These are phyloP conservation scores for Dactylellina sp. DNA, from an alignment of 2,329 filamentous ascomycete genomes.

Conservation along the genomic window DNA sequence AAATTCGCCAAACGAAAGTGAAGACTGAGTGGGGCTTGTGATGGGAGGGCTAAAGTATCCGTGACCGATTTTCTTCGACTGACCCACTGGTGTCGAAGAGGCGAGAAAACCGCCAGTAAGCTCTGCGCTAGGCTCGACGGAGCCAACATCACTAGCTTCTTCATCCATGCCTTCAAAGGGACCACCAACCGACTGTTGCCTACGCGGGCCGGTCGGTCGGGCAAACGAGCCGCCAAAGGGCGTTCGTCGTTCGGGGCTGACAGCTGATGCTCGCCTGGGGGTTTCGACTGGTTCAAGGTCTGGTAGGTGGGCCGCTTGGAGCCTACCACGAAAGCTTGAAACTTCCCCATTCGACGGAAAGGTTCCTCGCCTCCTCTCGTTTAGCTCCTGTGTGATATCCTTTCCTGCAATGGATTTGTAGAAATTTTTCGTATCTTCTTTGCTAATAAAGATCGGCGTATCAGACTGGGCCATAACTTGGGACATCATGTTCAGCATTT, in stretches of 20 bases:
- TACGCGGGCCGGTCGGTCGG: conserved; percentile 37
- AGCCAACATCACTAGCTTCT: conserved; percentile 42
- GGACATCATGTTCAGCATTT: conserved; percentile 47
- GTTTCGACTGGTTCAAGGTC: conserved; percentile 38
- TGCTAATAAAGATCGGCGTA: conserved; percentile 47
- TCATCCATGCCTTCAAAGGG: conserved; percentile 37
- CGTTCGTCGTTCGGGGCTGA: conserved; percentile 43
- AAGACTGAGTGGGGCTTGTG: conserved; percentile 47
- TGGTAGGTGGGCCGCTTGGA: conserved; percentile 36
- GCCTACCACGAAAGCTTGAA: conserved; percentile 47
- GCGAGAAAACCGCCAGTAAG: conserved; percentile 54
- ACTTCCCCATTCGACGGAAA: conserved; percentile 47
- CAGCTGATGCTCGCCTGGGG: conserved; percentile 31
- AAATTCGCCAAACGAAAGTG: conserved; percentile 44
- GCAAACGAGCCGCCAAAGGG: conserved; percentile 46
- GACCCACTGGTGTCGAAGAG: conserved; percentile 39
- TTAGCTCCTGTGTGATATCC: conserved; percentile 53
- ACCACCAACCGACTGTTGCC: conserved; percentile 37
- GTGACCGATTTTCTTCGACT: conserved; percentile 36
- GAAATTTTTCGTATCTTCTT: conserved; percentile 50
- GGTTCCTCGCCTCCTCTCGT: conserved; percentile 47
- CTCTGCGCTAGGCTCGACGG: conserved; percentile 42
- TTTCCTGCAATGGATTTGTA: conserved; percentile 47
- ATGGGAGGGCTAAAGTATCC: conserved; percentile 52
- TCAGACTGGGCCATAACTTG: conserved; percentile 43